These are phyloP conservation scores for Zasmidium citrigriseum DNA, from an alignment of 2,329 filamentous ascomycete genomes.

Conservation along the genomic window DNA sequence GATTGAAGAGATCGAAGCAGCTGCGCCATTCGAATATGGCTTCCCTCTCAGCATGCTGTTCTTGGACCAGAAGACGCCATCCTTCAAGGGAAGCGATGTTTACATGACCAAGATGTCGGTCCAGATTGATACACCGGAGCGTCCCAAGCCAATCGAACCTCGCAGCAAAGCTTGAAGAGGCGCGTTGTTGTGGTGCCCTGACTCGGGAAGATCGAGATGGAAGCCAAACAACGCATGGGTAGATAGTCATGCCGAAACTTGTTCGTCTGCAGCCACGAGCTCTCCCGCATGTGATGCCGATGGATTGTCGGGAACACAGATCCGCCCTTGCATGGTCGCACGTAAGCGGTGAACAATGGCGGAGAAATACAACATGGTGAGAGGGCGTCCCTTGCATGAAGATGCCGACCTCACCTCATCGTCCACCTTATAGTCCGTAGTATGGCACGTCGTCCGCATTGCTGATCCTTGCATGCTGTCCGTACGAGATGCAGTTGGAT, in stretches of 20 bases:
- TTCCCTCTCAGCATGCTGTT: slow-evolving; percentile 66
- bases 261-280: background rate
- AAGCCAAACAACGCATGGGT: background rate
- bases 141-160: slow-evolving; percentile 18
- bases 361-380: too few relatives aligned
- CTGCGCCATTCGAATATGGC: slow-evolving; percentile 63
- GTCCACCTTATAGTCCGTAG: too few relatives aligned
- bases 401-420: background rate
- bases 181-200: background rate
- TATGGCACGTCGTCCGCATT: too few relatives aligned
- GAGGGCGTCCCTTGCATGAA: background rate
- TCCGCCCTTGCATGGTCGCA: background rate
- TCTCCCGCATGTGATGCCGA: background rate
- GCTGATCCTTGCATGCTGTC: background rate
- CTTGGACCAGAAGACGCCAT: slow-evolving; percentile 24
- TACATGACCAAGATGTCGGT: slow-evolving; percentile 26
- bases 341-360: background rate
- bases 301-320: background rate
- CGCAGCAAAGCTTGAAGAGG: slow-evolving; percentile 3
- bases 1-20: slow-evolving; percentile 65
- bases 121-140: slow-evolving; percentile 16
- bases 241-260: background rate
- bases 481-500: background rate
- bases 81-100: slow-evolving; percentile 31
- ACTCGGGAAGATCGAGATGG: background rate